Percentiles rank a stretch among this genome's conserved stretches.
phyloP scores from a whole-genome alignment of 2,329 filamentous ascomycete species.

The Exophiala calicioides region DNA sequence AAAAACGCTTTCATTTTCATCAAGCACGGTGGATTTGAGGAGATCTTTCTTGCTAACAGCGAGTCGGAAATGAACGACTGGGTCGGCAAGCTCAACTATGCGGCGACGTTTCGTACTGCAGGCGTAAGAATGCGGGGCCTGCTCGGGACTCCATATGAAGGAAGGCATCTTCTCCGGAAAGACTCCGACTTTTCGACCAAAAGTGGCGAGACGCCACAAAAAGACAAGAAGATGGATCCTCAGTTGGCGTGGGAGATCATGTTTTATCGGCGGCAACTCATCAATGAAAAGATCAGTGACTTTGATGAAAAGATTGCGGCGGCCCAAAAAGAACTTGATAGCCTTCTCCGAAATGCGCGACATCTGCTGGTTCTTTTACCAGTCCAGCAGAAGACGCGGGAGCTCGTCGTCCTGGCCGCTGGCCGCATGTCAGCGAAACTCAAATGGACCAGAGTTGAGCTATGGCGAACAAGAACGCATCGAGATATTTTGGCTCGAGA shows the following conservation, averaged over 20 bases:
- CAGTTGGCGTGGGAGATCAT: constrained; percentile 87
- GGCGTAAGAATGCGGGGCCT: constrained; percentile 89
- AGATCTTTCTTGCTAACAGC: constrained; percentile 85
- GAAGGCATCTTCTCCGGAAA: constrained; percentile 69
- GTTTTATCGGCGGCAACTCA: constrained; percentile 75
- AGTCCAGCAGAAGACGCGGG: constrained; percentile 85
- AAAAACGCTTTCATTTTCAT: constrained; percentile 94
- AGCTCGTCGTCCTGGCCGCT: constrained; percentile 81
- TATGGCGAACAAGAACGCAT: constrained; percentile 89
- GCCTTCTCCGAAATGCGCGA: constrained; percentile 81
- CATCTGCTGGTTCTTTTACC: constrained; percentile 87
- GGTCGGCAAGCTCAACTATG: constrained; percentile 94
- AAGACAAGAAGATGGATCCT: constrained; percentile 52
- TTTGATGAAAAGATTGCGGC: constrained; percentile 74
- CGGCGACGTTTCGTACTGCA: constrained; percentile 87
- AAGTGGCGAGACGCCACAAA: constrained; percentile 60
- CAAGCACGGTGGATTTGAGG: constrained; percentile 80
- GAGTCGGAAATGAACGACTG: constrained; percentile 95
- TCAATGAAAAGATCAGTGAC: constrained; percentile 80
- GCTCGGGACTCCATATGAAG: constrained; percentile 80
- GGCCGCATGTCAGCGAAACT: constrained; percentile 82
- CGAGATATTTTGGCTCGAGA: constrained; percentile 84
- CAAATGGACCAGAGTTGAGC: constrained; percentile 91
- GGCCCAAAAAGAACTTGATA: constrained; percentile 76
- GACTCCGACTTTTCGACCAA: constrained; percentile 58